These are phyloP conservation scores for Anisodus acutangulus DNA, from an alignment of 257 asterid species.

Conservation along the genomic window DNA sequence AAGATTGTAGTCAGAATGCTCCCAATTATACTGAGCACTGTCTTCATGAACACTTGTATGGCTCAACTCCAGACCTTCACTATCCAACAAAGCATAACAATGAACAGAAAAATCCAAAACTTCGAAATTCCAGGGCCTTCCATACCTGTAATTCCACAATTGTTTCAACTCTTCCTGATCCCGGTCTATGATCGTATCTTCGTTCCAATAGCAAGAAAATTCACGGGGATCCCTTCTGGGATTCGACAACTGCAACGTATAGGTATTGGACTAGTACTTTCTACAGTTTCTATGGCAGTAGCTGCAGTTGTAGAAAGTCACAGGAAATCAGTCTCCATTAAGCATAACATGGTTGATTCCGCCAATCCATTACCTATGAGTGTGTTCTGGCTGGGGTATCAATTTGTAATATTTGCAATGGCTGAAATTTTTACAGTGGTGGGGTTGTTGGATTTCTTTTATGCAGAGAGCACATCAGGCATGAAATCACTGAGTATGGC, in stretches of 20 bases:
- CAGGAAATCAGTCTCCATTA: constrained; percentile 47
- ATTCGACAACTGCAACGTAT: constrained; percentile 39
- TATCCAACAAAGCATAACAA: constrained; percentile 70
- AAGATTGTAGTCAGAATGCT: constrained; percentile 68
- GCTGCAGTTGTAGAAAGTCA: constrained; percentile 27
- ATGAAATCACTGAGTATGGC: no score
- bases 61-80: constrained; percentile 84
- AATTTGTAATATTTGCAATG: constrained; percentile 55
- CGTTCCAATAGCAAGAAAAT: constrained; percentile 32
- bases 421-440: not conserved
- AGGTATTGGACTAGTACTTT: constrained; percentile 16
- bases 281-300: constrained; percentile 3
- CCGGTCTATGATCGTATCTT: constrained; percentile 37
- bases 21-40: constrained; percentile 68
- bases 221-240: constrained; percentile 35
- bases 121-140: constrained; percentile 71
- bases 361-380: constrained; percentile 57
- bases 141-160: constrained; percentile 60
- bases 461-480: no score
- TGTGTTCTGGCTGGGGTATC: constrained; percentile 68
- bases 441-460: no score
- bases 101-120: constrained; percentile 56
- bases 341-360: constrained; percentile 63
- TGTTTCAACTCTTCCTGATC: constrained; percentile 42
- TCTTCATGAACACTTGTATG: constrained; percentile 76